phyloP scores from a whole-genome alignment of 163 green algal genomes.

The Botryococcus braunii region DNA sequence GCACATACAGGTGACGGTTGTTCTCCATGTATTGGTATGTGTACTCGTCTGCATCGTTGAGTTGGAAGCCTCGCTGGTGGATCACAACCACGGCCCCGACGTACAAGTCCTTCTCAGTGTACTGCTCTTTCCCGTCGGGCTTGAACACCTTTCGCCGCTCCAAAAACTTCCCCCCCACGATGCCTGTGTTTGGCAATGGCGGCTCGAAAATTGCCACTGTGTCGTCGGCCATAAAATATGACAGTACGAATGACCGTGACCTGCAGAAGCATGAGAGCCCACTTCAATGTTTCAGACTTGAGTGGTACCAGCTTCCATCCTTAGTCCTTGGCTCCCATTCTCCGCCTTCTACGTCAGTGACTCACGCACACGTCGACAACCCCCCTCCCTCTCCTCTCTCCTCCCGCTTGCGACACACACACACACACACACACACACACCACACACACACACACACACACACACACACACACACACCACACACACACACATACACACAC shows the following conservation, averaged over 20 bases:
- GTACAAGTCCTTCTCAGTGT: constrained; percentile 61
- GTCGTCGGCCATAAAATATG: constrained; percentile 86
- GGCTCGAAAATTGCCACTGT: constrained; percentile 81
- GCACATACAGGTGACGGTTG: constrained; percentile 51
- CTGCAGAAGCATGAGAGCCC: no score
- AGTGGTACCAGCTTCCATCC: no score
- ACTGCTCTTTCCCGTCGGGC: constrained; percentile 14
- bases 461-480: no score
- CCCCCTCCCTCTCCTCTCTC: no score
- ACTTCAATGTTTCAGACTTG: no score
- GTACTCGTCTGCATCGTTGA: constrained; percentile 81
- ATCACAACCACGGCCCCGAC: constrained; percentile 60
- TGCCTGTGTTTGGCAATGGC: constrained; percentile 68
- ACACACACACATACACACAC: no score
- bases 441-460: no score
- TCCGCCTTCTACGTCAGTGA: no score
- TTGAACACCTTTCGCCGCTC: constrained; percentile 36
- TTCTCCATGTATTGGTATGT: constrained; percentile 82
- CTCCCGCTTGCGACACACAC: no score
- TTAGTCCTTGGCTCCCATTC: no score
- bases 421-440: no score
- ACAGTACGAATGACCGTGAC: constrained; percentile 77
- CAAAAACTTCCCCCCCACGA: constrained; percentile 67
- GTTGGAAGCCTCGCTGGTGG: constrained; percentile 65
- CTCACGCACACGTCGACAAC: no score